A percentile compares a stretch with the other conserved stretches of the same genome.
Conservation (phyloP, 306 rosid genomes). For the Carpinus fangiana region DNA sequence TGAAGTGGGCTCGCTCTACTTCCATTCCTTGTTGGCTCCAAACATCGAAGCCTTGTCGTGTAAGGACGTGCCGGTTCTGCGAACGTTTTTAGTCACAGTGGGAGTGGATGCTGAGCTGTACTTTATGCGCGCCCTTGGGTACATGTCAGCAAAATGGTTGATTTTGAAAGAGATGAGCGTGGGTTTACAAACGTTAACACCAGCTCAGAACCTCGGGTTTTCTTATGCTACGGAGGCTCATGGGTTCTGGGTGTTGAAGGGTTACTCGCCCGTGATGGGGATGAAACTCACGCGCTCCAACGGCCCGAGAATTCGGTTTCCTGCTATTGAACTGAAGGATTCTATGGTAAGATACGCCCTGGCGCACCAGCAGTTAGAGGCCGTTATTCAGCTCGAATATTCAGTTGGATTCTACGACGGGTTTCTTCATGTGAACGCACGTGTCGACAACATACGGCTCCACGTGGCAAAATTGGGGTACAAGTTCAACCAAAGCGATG, state of each 20-base stretch:
- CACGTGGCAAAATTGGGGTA: conserved; percentile 67
- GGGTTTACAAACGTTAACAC: conserved; percentile 51
- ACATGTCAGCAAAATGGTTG: conserved; percentile 73
- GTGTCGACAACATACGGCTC: conserved; percentile 68
- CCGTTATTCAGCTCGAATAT: conserved; percentile 78
- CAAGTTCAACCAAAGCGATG: conserved; percentile 44
- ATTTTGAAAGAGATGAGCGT: conserved; percentile 51
- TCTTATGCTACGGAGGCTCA: conserved; percentile 73
- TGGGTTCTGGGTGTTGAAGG: conserved; percentile 79
- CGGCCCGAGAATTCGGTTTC: conserved; percentile 36
- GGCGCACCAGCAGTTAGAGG: conserved; percentile 88
- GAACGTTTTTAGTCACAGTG: conserved; percentile 62
- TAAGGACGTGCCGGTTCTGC: conserved; percentile 49
- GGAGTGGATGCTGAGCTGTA: conserved; percentile 81
- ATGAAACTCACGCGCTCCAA: conserved; percentile 53
- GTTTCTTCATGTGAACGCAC: conserved; percentile 67
- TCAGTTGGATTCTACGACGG: conserved; percentile 62
- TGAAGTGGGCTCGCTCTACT: conserved; percentile 77
- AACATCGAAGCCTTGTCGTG: conserved; percentile 43
- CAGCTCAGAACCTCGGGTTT: conserved; percentile 39
- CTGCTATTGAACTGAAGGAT: conserved; percentile 52
- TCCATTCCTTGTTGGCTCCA: conserved; percentile 56
- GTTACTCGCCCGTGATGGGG: conserved; percentile 73
- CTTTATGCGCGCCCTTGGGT: conserved; percentile 86
- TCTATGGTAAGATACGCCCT: conserved; percentile 60